Percentiles rank a stretch among this genome's conserved stretches.
Conservation (phyloP, 148 eudicot genomes). For the Limonium bicolor region DNA sequence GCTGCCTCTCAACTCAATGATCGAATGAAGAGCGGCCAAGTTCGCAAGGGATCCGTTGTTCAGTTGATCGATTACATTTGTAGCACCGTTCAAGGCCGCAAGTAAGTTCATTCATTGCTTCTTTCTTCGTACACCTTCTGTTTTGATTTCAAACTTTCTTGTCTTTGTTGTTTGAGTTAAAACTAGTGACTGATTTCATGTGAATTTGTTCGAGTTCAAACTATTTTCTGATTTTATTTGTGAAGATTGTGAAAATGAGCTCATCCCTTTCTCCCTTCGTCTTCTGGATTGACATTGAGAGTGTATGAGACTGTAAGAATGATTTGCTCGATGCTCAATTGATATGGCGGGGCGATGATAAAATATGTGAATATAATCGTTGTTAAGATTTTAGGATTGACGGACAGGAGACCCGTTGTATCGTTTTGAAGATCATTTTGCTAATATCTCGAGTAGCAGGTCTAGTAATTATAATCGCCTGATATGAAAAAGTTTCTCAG, state of each 20-base stretch:
- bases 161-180: conserved; percentile 5
- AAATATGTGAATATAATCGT: too few relatives aligned
- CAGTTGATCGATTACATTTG: conserved; percentile 30
- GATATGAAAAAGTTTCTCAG: too few relatives aligned
- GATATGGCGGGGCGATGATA: too few relatives aligned
- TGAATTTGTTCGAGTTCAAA: neutral
- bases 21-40: conserved; percentile 17
- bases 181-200: neutral
- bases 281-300: too few relatives aligned
- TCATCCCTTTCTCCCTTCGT: too few relatives aligned
- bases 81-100: conserved; percentile 30
- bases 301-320: too few relatives aligned
- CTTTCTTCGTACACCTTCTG: neutral
- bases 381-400: too few relatives aligned
- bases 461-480: too few relatives aligned
- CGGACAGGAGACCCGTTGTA: too few relatives aligned
- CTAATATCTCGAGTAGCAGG: too few relatives aligned
- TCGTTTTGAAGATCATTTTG: too few relatives aligned
- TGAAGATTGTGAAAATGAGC: neutral
- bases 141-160: neutral
- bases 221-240: neutral
- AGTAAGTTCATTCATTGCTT: conserved; percentile 13
- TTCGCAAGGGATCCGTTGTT: conserved; percentile 58
- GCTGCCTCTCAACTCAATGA: conserved; percentile 59
- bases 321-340: too few relatives aligned